Conservation (phyloP, 352 stramenopile genomes). For the Globisporangium megalacanthum region DNA sequence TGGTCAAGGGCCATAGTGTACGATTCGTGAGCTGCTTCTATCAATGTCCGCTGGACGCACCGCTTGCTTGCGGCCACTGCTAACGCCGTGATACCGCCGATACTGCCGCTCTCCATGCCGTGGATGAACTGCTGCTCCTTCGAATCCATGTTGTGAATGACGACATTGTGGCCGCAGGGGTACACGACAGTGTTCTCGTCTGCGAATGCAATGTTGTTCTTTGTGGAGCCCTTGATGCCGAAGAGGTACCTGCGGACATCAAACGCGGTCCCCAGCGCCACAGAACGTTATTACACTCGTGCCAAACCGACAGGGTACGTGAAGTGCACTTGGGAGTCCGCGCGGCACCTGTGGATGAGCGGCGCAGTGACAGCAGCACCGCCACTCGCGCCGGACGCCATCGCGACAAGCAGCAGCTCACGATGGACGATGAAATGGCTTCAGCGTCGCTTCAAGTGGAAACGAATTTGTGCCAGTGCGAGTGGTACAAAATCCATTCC, state of each 20-base stretch:
- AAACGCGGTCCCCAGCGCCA: neutral
- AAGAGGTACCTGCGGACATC: slow-evolving; percentile 55
- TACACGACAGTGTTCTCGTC: slow-evolving; percentile 87
- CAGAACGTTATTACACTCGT: neutral
- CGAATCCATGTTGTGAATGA: slow-evolving; percentile 86
- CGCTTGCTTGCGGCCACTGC: slow-evolving; percentile 75
- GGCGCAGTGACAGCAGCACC: slow-evolving; percentile 23
- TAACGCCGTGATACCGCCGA: slow-evolving; percentile 83
- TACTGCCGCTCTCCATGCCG: slow-evolving; percentile 66
- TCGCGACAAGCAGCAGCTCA: neutral
- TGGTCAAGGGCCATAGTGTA: neutral
- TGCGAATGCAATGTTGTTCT: slow-evolving; percentile 80
- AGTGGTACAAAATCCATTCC: too few relatives aligned
- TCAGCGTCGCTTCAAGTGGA: too few relatives aligned
- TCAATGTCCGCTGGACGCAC: slow-evolving; percentile 3
- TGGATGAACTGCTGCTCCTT: slow-evolving; percentile 90
- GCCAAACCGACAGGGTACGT: neutral
- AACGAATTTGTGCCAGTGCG: too few relatives aligned
- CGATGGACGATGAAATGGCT: too few relatives aligned
- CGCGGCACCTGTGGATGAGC: slow-evolving; percentile 34
- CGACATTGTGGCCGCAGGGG: slow-evolving; percentile 83
- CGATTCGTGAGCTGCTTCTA: neutral
- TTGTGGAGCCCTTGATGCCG: slow-evolving; percentile 75
- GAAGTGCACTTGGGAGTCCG: neutral
- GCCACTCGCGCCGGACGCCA: slow-evolving; percentile 9